Percentiles rank a stretch among this genome's conserved stretches.
Conservation (phyloP, 2,329 filamentous ascomycete species). For the Stagonosporopsis tanaceti region DNA sequence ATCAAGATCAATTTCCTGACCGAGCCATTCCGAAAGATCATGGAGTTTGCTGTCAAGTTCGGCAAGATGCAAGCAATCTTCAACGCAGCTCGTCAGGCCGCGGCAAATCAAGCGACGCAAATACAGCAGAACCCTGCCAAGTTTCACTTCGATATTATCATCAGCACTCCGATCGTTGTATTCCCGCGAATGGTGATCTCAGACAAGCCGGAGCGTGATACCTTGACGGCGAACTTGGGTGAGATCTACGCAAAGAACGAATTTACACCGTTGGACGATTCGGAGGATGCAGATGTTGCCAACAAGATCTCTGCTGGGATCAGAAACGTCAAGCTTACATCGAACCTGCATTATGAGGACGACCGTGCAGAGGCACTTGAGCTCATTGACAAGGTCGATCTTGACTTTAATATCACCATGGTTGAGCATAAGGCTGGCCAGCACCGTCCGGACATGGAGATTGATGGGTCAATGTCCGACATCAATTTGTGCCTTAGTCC, state of each 20-base stretch:
- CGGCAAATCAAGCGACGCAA: conserved; percentile 90
- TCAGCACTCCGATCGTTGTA: conserved; percentile 95
- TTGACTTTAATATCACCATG: conserved; percentile 91
- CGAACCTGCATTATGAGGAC: conserved; percentile 81
- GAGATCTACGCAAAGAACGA: conserved; percentile 97
- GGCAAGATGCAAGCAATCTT: conserved; percentile 99
- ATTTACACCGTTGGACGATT: conserved; percentile 85
- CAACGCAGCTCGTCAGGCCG: conserved; percentile 94
- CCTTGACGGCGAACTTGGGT: conserved; percentile 90
- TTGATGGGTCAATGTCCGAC: conserved; percentile 91
- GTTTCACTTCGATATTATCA: conserved; percentile 90
- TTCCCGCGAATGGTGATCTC: conserved; percentile 83
- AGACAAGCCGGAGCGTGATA: conserved; percentile 75
- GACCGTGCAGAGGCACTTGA: conserved; percentile 83
- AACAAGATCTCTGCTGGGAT: conserved; percentile 94
- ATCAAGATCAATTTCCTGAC: conserved; percentile 97
- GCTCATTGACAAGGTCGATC: conserved; percentile 95
- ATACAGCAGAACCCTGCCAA: conserved; percentile 89
- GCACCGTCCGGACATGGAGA: conserved; percentile 87
- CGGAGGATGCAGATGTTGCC: conserved; percentile 73
- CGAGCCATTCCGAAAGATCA: conserved; percentile 96
- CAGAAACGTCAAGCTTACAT: conserved; percentile 88
- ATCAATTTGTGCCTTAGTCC: conserved; percentile 90
- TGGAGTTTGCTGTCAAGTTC: conserved; percentile 97
- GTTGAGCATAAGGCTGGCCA: conserved; percentile 80